phyloP scores from a whole-genome alignment of 768 basidiomycete genomes.

The Ramaria rubella region DNA sequence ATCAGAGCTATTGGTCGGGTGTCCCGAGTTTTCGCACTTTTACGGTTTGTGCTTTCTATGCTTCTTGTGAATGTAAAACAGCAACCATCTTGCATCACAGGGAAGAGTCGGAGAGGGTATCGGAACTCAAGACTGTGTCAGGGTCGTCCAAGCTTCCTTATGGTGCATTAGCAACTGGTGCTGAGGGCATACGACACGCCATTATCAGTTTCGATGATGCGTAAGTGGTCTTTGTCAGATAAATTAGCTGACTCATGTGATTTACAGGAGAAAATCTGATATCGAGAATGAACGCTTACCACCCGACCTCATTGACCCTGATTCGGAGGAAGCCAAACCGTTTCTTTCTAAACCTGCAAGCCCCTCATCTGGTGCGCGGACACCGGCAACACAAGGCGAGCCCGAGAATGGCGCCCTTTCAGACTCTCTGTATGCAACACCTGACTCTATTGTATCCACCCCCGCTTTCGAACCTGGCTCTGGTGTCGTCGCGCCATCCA shows the following conservation, averaged over 20 bases:
- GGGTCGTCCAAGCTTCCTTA: slow-evolving; percentile 74
- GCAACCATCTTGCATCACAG: slow-evolving; percentile 33
- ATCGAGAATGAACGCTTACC: slow-evolving; percentile 99
- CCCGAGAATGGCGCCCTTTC: slow-evolving; percentile 25
- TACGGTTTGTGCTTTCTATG: slow-evolving; percentile 56
- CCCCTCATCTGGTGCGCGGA: slow-evolving; percentile 39
- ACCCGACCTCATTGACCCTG: slow-evolving; percentile 80
- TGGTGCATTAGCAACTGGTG: slow-evolving; percentile 77
- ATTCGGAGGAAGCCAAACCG: slow-evolving; percentile 62
- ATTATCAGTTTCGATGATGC: slow-evolving; percentile 94
- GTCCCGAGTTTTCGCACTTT: slow-evolving; percentile 90
- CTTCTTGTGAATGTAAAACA: background rate
- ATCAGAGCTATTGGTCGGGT: slow-evolving; percentile 96
- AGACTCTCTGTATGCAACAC: slow-evolving; percentile 18
- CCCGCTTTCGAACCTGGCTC: slow-evolving; percentile 18
- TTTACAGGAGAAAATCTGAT: slow-evolving; percentile 84
- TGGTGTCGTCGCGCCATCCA: slow-evolving; percentile 25
- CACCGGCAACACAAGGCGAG: slow-evolving; percentile 25
- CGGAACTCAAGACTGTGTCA: slow-evolving; percentile 88
- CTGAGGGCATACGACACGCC: slow-evolving; percentile 92
- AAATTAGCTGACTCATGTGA: background rate
- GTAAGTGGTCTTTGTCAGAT: slow-evolving; percentile 42
- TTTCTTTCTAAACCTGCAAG: slow-evolving; percentile 46
- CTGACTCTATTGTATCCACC: slow-evolving; percentile 17
- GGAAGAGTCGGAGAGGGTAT: slow-evolving; percentile 96